These are phyloP conservation scores for Ilyonectria robusta DNA, from an alignment of 2,329 filamentous ascomycete genomes.

Conservation along the genomic window DNA sequence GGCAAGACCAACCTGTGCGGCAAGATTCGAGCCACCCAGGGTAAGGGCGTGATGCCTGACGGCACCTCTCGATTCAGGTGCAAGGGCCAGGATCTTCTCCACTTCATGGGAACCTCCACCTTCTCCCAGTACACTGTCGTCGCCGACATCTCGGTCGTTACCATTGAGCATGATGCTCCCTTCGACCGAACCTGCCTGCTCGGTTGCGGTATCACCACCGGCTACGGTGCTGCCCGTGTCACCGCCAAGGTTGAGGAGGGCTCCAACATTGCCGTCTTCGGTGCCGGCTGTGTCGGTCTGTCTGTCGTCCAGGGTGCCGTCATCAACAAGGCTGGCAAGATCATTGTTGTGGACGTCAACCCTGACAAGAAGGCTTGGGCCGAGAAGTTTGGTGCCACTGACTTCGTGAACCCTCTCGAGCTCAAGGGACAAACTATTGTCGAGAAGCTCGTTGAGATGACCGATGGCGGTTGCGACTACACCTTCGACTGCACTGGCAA, in stretches of 20 bases:
- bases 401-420: constrained; percentile 95
- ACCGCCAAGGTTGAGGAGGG: constrained; percentile 94
- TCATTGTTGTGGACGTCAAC: constrained; percentile 85
- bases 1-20: constrained; percentile 99
- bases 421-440: constrained; percentile 85
- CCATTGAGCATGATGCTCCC: constrained; percentile 89
- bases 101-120: constrained; percentile 99
- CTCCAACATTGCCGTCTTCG: constrained; percentile 91
- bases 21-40: constrained; percentile 98
- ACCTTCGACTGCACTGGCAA: constrained; percentile 99
- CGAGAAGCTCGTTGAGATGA: constrained; percentile 96
- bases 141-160: constrained; percentile 97
- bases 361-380: constrained; percentile 92
- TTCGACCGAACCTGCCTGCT: constrained; percentile 98
- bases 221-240: constrained; percentile 94
- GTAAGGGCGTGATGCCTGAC: constrained; percentile 96
- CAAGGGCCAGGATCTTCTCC: constrained; percentile 94
- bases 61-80: constrained; percentile 94
- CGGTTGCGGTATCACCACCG: constrained; percentile 98
- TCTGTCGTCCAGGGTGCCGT: constrained; percentile 96
- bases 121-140: constrained; percentile 99
- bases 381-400: constrained; percentile 93
- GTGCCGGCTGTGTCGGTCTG: constrained; percentile 94
- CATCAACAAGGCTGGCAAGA: constrained; percentile 83
- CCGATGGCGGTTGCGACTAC: constrained; percentile 97